A percentile compares a stretch with the other conserved stretches of the same genome.
Evolutionary conservation across 352 stramenopile species (phyloP).

Genomic region (Elongisporangium anandrum): DNA sequence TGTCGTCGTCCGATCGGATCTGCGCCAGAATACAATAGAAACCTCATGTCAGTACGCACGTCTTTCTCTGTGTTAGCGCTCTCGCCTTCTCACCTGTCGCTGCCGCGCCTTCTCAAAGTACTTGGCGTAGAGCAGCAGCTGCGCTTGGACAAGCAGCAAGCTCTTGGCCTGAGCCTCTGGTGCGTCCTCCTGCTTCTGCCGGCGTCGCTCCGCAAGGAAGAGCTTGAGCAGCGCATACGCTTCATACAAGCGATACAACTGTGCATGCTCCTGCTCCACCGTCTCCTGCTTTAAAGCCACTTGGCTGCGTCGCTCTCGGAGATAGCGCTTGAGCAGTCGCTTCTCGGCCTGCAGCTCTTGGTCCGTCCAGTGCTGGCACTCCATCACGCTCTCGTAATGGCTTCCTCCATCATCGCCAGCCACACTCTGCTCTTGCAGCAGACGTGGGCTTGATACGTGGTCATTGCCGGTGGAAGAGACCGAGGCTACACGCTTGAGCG

Average conservation of each 20-base stretch:
- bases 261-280: not conserved
- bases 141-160: constrained; percentile 32
- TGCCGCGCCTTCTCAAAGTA: constrained; percentile 44
- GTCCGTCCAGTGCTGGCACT: constrained; percentile 27
- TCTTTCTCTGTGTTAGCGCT: too few relatives aligned
- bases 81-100: constrained; percentile 25
- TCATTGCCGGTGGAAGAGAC: not conserved
- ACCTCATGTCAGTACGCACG: not conserved
- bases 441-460: not conserved
- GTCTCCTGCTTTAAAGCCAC: not conserved
- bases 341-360: constrained; percentile 29
- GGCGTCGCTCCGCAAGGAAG: constrained; percentile 32
- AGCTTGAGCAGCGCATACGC: constrained; percentile 58
- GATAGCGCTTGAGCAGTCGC: constrained; percentile 20
- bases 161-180: not conserved
- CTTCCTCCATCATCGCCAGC: constrained; percentile 3
- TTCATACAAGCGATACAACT: constrained; percentile 17
- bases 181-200: not conserved
- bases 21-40: constrained; percentile 10
- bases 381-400: constrained; percentile 18
- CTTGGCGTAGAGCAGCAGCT: constrained; percentile 44
- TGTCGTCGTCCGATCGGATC: constrained; percentile 26
- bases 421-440: constrained; percentile 4
- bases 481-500: not conserved
- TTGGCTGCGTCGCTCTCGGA: constrained; percentile 5